Percentiles rank a stretch among this genome's conserved stretches.
Conservation (phyloP, 176 grass and related monocot species). For the Oryza rufipogon region DNA sequence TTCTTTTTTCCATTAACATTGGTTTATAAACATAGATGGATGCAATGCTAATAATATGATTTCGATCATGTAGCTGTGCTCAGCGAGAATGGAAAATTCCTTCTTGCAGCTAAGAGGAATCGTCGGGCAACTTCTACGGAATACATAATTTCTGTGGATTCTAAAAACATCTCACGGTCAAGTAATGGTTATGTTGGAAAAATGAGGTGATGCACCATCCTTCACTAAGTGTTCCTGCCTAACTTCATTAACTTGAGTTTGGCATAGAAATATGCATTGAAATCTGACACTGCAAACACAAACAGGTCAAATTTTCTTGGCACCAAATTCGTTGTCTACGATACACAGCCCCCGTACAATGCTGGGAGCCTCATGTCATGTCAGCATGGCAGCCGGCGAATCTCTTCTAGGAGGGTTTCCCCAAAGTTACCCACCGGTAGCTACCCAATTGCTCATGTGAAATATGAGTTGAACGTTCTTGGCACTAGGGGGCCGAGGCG, state of each 20-base stretch:
- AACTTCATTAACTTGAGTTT: constrained; percentile 24
- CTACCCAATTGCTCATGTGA: constrained; percentile 70
- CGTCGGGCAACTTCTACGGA: constrained; percentile 74
- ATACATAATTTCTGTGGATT: constrained; percentile 84
- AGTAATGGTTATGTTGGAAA: constrained; percentile 83
- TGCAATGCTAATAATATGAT: constrained; percentile 17
- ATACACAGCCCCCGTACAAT: constrained; percentile 64
- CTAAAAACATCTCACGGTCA: constrained; percentile 74
- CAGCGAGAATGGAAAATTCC: constrained; percentile 76
- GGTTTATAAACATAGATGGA: constrained; percentile 16
- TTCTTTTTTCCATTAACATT: background rate
- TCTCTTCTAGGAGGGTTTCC: constrained; percentile 81
- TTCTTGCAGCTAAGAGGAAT: constrained; percentile 86
- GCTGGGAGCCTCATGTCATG: constrained; percentile 43
- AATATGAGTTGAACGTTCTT: constrained; percentile 80
- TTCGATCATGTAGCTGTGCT: constrained; percentile 68
- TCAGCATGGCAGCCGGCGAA: constrained; percentile 31
- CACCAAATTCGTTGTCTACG: constrained; percentile 76
- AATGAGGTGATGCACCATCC: constrained; percentile 64
- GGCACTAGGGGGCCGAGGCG: constrained; percentile 78
- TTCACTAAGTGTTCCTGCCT: constrained; percentile 24
- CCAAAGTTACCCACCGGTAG: constrained; percentile 73
- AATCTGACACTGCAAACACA: constrained; percentile 36
- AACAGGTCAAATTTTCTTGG: constrained; percentile 91
- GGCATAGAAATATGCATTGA: background rate